Base-by-base conservation (phyloP, 495 filamentous ascomycete species). In the Penicillium robsamsonii region DNA sequence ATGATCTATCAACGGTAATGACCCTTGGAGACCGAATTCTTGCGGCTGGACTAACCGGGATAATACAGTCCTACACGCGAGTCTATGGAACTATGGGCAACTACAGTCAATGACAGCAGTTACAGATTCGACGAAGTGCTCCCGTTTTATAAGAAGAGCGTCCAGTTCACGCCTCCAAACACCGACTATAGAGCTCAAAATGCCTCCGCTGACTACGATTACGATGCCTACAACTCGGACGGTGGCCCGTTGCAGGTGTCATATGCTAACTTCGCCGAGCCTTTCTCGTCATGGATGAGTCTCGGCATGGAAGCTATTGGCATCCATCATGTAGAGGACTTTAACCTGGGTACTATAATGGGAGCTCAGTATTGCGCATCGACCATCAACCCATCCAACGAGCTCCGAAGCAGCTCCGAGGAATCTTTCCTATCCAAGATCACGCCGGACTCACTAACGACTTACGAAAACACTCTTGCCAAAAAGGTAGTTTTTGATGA, bases 61-160 rank as follows among this genome's bases (percentile, higher is more conserved):
- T 3, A 4, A 35, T 20, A 0, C n/a, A 68, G 80, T 4, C 69
- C 67, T 0, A 78, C 74, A 0, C 59, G 51, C 5, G 75, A 70
- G 0, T 65, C 80, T 1, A 77, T 77, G 57, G 65, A 82, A 12
- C 59, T 67, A 56, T 88, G 84, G 84, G 84, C 84, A 0, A 75
- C 82, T 27, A 38, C 48, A 0, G 82, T 87, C 6, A 75, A 78
- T 38, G 85, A 87, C 58, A 46, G 74, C 2, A 77, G 70, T 50
- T 89, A 82, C 57, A 68, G 67, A 4, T 88, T 72, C 30, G 72
- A 81, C 9, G 70, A 77, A 7, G 53, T 83, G 0, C 67, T 84
- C 0, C 81, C 81, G 0, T 84, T 75, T 56, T 87, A 79, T 54
- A 66, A 84, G 56, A 79, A 79, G 43, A 80, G 74, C 45, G 50